phyloP scores from a whole-genome alignment of 2,329 filamentous ascomycete genomes.

The Bipolaris bicolor region DNA sequence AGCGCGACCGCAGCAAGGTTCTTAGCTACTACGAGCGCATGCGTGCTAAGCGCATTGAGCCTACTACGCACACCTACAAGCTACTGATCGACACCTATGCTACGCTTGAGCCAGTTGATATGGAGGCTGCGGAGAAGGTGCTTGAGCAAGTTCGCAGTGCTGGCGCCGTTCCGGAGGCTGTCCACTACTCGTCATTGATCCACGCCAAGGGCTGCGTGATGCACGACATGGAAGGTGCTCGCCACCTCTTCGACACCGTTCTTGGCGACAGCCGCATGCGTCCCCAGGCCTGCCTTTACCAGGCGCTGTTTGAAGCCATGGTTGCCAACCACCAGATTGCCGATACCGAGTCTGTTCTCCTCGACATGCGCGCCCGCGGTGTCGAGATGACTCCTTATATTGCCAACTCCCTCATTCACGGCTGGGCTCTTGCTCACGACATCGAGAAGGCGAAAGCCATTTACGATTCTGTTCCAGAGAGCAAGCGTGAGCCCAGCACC shows the following conservation, averaged over 20 bases:
- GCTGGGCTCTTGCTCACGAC: conserved; percentile 86
- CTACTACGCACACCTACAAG: conserved; percentile 97
- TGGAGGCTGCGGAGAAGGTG: conserved; percentile 83
- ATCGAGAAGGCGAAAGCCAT: conserved; percentile 78
- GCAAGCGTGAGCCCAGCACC: conserved; percentile 91
- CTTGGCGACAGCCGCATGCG: conserved; percentile 70
- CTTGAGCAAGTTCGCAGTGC: conserved; percentile 76
- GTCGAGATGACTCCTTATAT: conserved; percentile 96
- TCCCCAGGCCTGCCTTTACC: conserved; percentile 86
- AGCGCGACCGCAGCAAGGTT: conserved; percentile 93
- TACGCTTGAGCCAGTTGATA: conserved; percentile 88
- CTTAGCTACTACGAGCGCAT: conserved; percentile 95
- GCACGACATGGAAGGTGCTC: conserved; percentile 87
- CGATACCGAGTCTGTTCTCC: conserved; percentile 72
- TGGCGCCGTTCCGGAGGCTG: conserved; percentile 81
- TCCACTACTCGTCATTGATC: conserved; percentile 94
- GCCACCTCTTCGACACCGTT: conserved; percentile 80
- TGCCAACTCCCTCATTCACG: conserved; percentile 96
- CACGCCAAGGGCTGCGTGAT: conserved; percentile 94
- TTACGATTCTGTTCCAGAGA: conserved; percentile 77
- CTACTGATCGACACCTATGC: conserved; percentile 94
- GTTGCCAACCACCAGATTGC: conserved; percentile 89
- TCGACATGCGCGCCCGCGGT: conserved; percentile 73
- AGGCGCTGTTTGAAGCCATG: conserved; percentile 96
- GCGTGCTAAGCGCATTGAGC: conserved; percentile 82